phyloP scores from a whole-genome alignment of 768 basidiomycete species.

The Mycena metata region DNA sequence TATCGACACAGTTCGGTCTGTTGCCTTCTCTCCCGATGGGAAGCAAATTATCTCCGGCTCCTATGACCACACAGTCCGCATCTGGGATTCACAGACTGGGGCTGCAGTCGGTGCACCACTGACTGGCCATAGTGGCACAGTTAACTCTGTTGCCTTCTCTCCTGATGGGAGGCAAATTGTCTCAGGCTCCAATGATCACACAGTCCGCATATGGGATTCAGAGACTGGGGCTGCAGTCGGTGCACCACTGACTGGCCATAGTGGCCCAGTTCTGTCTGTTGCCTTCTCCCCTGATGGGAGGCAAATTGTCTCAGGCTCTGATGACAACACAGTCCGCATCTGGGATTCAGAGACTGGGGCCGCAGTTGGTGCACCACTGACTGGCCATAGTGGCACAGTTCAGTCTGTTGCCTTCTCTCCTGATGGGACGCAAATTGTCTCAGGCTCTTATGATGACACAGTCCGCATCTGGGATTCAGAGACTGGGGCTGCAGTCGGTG shows the following conservation, averaged over 20 bases:
- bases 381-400: background rate
- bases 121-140: background rate
- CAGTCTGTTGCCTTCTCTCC: background rate
- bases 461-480: background rate
- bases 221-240: background rate
- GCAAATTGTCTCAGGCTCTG: background rate
- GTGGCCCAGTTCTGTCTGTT: background rate
- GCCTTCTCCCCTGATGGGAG: constrained; percentile 2
- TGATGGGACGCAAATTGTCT: background rate
- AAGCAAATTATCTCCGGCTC: background rate
- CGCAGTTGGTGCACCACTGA: background rate
- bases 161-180: background rate
- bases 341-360: background rate
- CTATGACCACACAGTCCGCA: background rate
- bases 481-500: background rate
- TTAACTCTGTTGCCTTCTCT: background rate
- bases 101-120: background rate
- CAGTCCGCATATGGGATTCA: background rate
- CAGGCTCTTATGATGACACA: background rate
- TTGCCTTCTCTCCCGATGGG: constrained; percentile 5
- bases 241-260: background rate
- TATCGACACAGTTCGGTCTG: background rate
- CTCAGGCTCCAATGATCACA: background rate
- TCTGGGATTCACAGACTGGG: constrained; percentile 4
- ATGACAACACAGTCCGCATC: background rate